phyloP scores from a whole-genome alignment of 148 eudicot species.

The Rhododendron williamsianum region DNA sequence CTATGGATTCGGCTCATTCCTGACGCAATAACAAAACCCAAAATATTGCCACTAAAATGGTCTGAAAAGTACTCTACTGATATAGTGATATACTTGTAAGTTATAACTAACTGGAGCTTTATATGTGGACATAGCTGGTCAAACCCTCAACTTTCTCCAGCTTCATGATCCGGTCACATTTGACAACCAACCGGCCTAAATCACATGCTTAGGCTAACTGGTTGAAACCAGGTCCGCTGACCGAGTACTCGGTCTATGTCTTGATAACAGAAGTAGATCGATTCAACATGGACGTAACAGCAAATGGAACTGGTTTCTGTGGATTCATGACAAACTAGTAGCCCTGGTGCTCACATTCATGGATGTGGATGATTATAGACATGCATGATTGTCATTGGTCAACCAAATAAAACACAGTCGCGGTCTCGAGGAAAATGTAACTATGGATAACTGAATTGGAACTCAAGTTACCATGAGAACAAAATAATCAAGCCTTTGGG shows the following conservation, averaged over 20 bases:
- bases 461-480: background rate
- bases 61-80: background rate
- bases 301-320: background rate
- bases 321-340: background rate
- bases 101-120: background rate
- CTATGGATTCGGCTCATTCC: background rate
- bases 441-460: background rate
- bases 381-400: background rate
- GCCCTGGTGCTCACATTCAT: background rate
- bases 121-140: background rate
- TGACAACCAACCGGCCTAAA: background rate
- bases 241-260: background rate
- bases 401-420: background rate
- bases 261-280: background rate
- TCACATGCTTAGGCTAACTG: conserved; percentile 2
- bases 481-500: background rate
- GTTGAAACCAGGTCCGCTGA: background rate
- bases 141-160: background rate
- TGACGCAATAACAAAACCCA: background rate
- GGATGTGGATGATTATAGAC: background rate
- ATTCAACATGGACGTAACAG: background rate
- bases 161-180: background rate
- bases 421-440: background rate
- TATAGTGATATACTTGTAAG: no score
- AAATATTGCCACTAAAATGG: background rate